Percentiles rank a stretch among this genome's conserved stretches.
Evolutionary conservation across 495 filamentous ascomycete genomes (phyloP).

Genomic region (Trichoderma parareesei): DNA sequence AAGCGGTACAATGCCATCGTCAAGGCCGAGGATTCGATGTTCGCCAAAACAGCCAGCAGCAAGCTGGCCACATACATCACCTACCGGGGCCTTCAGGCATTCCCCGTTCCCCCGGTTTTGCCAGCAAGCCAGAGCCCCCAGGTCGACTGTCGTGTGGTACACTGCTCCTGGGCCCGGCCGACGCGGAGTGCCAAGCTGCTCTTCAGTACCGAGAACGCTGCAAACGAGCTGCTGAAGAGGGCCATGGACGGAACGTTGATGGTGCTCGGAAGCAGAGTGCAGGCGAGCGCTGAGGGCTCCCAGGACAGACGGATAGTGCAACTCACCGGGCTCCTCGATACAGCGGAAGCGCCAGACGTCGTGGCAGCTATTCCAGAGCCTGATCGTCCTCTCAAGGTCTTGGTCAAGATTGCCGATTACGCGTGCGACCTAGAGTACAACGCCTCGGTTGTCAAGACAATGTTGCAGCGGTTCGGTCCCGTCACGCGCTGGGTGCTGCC

Average conservation of each 20-base stretch:
- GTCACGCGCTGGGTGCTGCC: background rate
- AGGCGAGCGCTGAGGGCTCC: background rate
- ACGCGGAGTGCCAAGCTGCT: slow-evolving; percentile 22
- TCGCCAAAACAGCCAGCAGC: background rate
- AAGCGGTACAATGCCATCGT: background rate
- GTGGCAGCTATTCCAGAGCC: background rate
- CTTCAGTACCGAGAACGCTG: slow-evolving; percentile 13
- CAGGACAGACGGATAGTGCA: background rate
- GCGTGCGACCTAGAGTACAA: background rate
- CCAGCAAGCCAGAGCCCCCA: slow-evolving; percentile 15
- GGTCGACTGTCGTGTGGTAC: slow-evolving; percentile 25
- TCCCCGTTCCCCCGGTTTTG: slow-evolving; percentile 12
- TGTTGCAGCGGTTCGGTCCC: background rate
- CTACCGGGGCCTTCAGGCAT: background rate
- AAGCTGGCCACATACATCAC: background rate
- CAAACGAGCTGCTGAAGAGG: background rate
- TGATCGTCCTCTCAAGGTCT: background rate
- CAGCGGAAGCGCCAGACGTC: background rate
- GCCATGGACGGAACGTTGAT: background rate
- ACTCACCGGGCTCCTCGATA: background rate
- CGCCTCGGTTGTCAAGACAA: background rate
- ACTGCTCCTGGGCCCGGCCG: slow-evolving; percentile 26
- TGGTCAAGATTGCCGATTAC: background rate
- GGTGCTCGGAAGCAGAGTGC: background rate
- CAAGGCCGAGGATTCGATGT: background rate